Percentiles rank a stretch among this genome's conserved stretches.
These are phyloP conservation scores for Dryas integrifolia DNA, from an alignment of 331 rosid genomes.

Conservation along the genomic window DNA sequence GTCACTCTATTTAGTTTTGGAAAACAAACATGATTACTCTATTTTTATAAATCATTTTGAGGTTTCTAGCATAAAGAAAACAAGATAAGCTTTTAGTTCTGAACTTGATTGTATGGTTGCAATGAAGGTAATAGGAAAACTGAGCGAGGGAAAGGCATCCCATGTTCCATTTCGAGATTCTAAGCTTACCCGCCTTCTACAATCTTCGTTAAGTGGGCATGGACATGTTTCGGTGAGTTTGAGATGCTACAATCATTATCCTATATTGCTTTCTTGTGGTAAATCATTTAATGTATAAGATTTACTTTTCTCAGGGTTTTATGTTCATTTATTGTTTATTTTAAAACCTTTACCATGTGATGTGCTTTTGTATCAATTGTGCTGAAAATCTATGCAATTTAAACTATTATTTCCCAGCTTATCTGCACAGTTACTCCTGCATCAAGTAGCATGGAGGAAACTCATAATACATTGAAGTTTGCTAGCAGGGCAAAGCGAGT, in stretches of 20 bases:
- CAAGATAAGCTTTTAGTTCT: not conserved
- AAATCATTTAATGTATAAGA: not conserved
- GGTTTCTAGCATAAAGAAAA: not conserved
- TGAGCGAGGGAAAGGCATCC: slow-evolving; percentile 98
- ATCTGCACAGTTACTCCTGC: slow-evolving; percentile 99
- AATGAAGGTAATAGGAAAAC: slow-evolving; percentile 91
- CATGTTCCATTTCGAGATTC: slow-evolving; percentile 99
- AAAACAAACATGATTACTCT: not conserved
- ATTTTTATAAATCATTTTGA: not conserved
- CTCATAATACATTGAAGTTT: slow-evolving; percentile 97
- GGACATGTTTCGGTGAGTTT: slow-evolving; percentile 97
- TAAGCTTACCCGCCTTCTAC: slow-evolving; percentile 96
- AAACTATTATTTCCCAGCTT: slow-evolving; percentile 55
- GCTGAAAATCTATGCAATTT: slow-evolving; percentile 21
- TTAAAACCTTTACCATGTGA: not conserved
- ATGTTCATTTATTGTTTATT: not conserved
- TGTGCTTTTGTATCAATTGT: not conserved
- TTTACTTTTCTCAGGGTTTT: not conserved
- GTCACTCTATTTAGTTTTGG: not conserved
- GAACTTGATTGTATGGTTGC: slow-evolving; percentile 41
- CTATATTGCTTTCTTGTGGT: not conserved
- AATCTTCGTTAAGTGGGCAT: slow-evolving; percentile 89
- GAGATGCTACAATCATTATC: slow-evolving; percentile 1
- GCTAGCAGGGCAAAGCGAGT: slow-evolving; percentile 98
- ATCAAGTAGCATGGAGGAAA: slow-evolving; percentile 98